phyloP scores from a whole-genome alignment of 345 rosid genomes.

The Eutrema yunnanense region DNA sequence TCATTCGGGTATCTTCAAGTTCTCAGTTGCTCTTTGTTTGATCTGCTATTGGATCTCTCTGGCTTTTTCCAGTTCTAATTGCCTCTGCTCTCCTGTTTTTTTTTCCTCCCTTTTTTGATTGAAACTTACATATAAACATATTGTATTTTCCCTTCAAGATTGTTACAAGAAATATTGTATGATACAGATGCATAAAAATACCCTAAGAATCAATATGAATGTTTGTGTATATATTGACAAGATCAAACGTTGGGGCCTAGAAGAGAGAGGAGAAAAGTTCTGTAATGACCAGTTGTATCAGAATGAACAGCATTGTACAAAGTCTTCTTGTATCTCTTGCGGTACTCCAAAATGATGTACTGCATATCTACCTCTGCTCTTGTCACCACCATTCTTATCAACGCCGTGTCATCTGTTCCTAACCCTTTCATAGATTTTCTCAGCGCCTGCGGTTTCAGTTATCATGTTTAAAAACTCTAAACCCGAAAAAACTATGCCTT shows the following conservation, averaged over 20 bases:
- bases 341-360: conserved; percentile 39
- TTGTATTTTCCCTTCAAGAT: not conserved
- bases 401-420: conserved; percentile 48
- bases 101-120: not conserved
- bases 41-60: not conserved
- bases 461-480: not conserved
- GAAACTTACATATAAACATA: not conserved
- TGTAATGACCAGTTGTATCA: conserved; percentile 52
- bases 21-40: not conserved
- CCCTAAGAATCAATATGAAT: not conserved
- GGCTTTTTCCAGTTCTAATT: not conserved
- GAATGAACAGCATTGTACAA: conserved; percentile 49
- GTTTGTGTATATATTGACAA: not conserved
- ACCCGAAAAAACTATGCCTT: not conserved
- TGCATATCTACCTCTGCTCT: conserved; percentile 62
- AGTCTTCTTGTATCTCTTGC: conserved; percentile 42
- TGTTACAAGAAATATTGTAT: not conserved
- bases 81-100: not conserved
- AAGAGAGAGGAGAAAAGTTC: conserved; percentile 53
- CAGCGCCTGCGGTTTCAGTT: conserved; percentile 33
- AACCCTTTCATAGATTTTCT: conserved; percentile 59
- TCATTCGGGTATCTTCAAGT: conserved; percentile 61
- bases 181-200: not conserved
- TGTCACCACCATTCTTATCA: conserved; percentile 50
- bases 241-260: conserved; percentile 34